Evolutionary conservation across 257 asterid genomes (phyloP), one percentile per base, ranked within the genome.

Genomic region (Solanum ossicruentum): DNA sequence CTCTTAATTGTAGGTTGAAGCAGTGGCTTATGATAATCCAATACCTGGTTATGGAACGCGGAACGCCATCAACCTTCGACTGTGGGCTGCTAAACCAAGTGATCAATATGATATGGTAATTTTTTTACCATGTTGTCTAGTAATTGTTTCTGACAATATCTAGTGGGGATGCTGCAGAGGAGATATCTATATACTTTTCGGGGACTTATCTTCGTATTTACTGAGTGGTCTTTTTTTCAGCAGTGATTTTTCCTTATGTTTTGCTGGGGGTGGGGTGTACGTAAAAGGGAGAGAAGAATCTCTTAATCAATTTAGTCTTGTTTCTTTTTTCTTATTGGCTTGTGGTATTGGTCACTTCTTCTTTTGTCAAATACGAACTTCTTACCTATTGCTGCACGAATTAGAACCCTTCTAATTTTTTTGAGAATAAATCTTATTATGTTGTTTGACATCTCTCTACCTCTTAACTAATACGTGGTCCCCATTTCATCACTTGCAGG

Each of bases 41-140:
- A 85, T 89, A 86, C 93, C 93, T 57, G 91, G 93, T 81, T 90
- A 90, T 88, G 93, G 91, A 57, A 90, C 93, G 1, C 86, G 90
- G 85, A 90, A 87, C 88, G 90, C 93, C 81, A 86, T 89, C 84
- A 90, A 90, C 85, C 90, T 90, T 78, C 90, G 93, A 83, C 86
- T 90, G 67, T 90, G 93, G 93, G 93, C 93, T 84, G 92, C 93
- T 69, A 90, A 90, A 90, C 93, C 93, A 85, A 90, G 92, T 86
- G 90, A 88, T 36, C 89, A 90, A 70, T 84, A 89, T 90, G 93
- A 90, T 84, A 89, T 90, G 92, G 93, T 90, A 90, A 88, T 26
- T 66, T 45, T 39, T 17, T 51, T 36, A 77, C 82, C n/a, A 51
- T 77, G 16, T 51, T 77, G 82, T 54, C 15, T 77, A 8, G 65